Evolutionary conservation across 129 eudicot species (phyloP).

Genomic region (Helianthus tuberosus): DNA sequence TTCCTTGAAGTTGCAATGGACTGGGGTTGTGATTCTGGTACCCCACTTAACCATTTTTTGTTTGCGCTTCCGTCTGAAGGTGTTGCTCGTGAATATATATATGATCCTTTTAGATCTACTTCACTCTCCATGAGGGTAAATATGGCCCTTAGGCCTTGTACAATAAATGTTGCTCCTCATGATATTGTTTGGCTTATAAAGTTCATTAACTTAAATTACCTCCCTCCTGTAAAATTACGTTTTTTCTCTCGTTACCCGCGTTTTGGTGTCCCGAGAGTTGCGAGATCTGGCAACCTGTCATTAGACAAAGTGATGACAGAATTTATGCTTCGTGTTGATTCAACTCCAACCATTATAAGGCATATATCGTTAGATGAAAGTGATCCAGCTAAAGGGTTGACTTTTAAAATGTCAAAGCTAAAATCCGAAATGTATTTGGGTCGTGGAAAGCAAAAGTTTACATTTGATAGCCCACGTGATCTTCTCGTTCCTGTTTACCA

Average conservation of each 20-base stretch:
- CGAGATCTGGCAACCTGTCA: conserved; percentile 93
- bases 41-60: conserved; percentile 82
- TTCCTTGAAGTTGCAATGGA: conserved; percentile 79
- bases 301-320: conserved; percentile 90
- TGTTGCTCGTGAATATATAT: conserved; percentile 61
- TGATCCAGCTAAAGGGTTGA: conserved; percentile 90
- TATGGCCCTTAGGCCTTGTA: conserved; percentile 69
- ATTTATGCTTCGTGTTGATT: conserved; percentile 80
- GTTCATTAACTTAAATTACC: conserved; percentile 69
- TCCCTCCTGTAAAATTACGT: conserved; percentile 89
- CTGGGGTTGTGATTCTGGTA: conserved; percentile 91
- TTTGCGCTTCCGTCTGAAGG: conserved; percentile 91
- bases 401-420: conserved; percentile 67
- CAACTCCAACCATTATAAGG: conserved; percentile 69
- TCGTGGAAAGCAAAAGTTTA: conserved; percentile 84
- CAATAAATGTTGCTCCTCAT: conserved; percentile 77
- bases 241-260: conserved; percentile 95
- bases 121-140: conserved; percentile 74
- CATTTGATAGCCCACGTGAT: conserved; percentile 79
- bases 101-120: conserved; percentile 88
- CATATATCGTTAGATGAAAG: conserved; percentile 82
- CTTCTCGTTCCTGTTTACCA: conserved; percentile 83
- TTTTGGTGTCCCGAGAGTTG: conserved; percentile 80
- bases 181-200: conserved; percentile 80
- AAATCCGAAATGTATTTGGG: conserved; percentile 69